These are phyloP conservation scores for Boletus rufocinnamomeus DNA, from an alignment of 768 basidiomycete genomes.

Conservation along the genomic window DNA sequence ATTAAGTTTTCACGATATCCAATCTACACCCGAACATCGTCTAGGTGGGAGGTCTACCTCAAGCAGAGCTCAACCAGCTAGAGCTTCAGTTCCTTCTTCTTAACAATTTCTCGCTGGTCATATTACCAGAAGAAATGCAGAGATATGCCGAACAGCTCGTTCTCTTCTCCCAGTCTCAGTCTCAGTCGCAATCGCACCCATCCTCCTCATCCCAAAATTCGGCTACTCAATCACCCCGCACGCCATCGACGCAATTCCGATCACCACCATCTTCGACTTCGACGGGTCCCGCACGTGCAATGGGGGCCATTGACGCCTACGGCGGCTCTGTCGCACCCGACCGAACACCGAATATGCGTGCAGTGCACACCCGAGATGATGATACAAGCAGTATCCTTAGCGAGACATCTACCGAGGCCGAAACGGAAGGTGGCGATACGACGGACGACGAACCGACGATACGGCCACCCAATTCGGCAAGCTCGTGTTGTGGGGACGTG, in stretches of 20 bases:
- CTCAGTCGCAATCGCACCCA: conserved; percentile 36
- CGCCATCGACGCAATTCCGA: conserved; percentile 24
- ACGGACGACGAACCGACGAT: conserved; percentile 88
- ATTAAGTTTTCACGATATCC: not conserved
- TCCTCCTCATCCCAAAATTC: conserved; percentile 30
- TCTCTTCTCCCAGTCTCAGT: conserved; percentile 56
- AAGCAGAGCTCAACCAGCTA: conserved; percentile 90
- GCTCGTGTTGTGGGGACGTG: conserved; percentile 41
- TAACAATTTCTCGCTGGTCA: conserved; percentile 91
- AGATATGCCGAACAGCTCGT: conserved; percentile 91
- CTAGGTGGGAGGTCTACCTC: conserved; percentile 94
- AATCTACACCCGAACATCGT: conserved; percentile 4
- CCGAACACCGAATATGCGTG: conserved; percentile 30
- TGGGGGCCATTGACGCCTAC: conserved; percentile 58
- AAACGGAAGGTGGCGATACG: conserved; percentile 56
- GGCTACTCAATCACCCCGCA: conserved; percentile 20
- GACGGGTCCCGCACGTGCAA: conserved; percentile 45
- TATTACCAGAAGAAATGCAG: conserved; percentile 90
- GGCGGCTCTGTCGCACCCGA: conserved; percentile 44
- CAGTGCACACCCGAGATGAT: conserved; percentile 29
- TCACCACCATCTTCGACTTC: conserved; percentile 15
- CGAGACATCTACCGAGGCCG: conserved; percentile 49
- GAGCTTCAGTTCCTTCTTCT: conserved; percentile 96
- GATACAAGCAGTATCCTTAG: conserved; percentile 37
- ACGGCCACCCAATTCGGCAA: conserved; percentile 47